Evolutionary conservation across 306 rosid species (phyloP).

Genomic region (Cucumis cinereus): DNA sequence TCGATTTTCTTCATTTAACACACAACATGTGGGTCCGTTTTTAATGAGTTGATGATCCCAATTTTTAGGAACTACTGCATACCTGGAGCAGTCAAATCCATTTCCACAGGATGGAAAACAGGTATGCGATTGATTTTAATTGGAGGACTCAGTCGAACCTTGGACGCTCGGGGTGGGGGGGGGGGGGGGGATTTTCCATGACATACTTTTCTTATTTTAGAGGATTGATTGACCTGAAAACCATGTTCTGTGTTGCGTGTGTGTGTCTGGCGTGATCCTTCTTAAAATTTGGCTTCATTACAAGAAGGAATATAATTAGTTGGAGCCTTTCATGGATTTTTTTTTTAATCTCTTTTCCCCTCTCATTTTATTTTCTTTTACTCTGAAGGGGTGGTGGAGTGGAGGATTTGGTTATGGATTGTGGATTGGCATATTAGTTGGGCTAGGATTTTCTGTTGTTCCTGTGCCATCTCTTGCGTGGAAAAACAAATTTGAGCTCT

Average conservation of each 20-base stretch:
- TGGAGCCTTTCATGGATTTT: constrained; percentile 4
- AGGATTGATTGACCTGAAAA: background rate
- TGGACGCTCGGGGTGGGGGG: no score
- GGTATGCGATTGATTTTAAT: constrained; percentile 27
- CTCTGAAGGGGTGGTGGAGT: constrained; percentile 84
- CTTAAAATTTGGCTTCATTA: background rate
- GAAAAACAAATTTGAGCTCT: constrained; percentile 59
- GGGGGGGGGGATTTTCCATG: no score
- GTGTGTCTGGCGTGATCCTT: background rate
- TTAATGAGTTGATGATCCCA: constrained; percentile 20
- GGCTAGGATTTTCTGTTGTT: constrained; percentile 70
- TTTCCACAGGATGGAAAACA: constrained; percentile 87
- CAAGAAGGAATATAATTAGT: background rate
- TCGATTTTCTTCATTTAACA: background rate
- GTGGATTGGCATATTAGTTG: constrained; percentile 86
- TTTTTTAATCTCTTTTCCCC: background rate
- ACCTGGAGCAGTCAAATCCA: constrained; percentile 71
- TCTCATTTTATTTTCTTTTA: constrained; percentile 9
- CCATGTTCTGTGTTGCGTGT: background rate
- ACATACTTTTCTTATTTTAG: background rate
- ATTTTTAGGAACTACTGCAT: constrained; percentile 62
- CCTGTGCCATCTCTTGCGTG: constrained; percentile 71
- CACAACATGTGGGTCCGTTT: background rate
- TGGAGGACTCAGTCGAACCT: background rate
- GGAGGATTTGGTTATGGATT: constrained; percentile 94